These are phyloP conservation scores for Boletellus sp. DNA, from an alignment of 768 basidiomycete genomes.

Conservation along the genomic window DNA sequence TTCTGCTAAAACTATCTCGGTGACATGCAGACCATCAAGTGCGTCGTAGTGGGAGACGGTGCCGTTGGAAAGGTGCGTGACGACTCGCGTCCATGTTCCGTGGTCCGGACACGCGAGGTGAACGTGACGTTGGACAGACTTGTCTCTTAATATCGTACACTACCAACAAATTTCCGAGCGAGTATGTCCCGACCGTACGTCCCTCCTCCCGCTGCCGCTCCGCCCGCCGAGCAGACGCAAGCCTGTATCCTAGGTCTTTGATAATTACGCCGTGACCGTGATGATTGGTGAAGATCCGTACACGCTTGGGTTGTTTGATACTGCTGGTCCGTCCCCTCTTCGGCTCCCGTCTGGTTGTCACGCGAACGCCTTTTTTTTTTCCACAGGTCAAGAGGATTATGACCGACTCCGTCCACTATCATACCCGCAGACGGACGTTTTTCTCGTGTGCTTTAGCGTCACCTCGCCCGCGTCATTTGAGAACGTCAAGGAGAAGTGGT, in stretches of 20 bases:
- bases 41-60: slow-evolving; percentile 97
- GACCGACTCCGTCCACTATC: slow-evolving; percentile 98
- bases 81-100: background rate
- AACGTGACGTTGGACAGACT: slow-evolving; percentile 49
- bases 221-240: slow-evolving; percentile 15
- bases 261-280: slow-evolving; percentile 99
- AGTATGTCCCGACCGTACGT: slow-evolving; percentile 97
- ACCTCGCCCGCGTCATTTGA: slow-evolving; percentile 98
- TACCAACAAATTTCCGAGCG: slow-evolving; percentile 97
- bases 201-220: background rate
- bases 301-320: slow-evolving; percentile 97
- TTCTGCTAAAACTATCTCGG: slow-evolving; percentile 14
- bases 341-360: background rate
- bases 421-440: slow-evolving; percentile 99
- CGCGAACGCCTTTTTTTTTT: slow-evolving; percentile 10
- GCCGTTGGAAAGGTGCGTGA: slow-evolving; percentile 90
- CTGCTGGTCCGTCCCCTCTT: slow-evolving; percentile 71
- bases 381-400: slow-evolving; percentile 96
- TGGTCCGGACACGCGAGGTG: background rate
- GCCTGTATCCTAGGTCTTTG: slow-evolving; percentile 64
- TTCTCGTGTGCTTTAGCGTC: slow-evolving; percentile 99
- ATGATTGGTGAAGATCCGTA: slow-evolving; percentile 99
- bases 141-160: slow-evolving; percentile 97
- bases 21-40: slow-evolving; percentile 94
- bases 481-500: slow-evolving; percentile 99